These are phyloP conservation scores for Monotropa hypopitys DNA, from an alignment of 179 eudicot species.

Conservation along the genomic window DNA sequence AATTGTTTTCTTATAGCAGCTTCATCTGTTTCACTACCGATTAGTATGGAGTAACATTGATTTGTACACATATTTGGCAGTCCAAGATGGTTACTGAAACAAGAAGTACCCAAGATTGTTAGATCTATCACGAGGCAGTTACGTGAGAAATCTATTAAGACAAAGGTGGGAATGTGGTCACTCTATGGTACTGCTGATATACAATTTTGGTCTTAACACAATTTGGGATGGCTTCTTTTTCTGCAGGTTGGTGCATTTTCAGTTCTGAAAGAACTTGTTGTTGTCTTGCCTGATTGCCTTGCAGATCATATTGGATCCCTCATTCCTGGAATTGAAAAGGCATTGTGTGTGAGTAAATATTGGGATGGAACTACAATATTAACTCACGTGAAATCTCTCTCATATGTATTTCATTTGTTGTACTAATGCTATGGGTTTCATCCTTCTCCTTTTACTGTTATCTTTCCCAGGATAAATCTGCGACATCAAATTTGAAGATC, in stretches of 20 bases:
- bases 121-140: conserved; percentile 79
- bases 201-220: conserved; percentile 2
- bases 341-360: conserved; percentile 56
- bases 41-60: background rate
- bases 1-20: background rate
- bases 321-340: conserved; percentile 92
- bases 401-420: background rate
- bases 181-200: conserved; percentile 6
- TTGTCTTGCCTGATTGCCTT: conserved; percentile 89
- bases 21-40: background rate
- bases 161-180: conserved; percentile 48
- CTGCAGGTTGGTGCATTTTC: conserved; percentile 91
- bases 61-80: conserved; percentile 30
- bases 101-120: conserved; percentile 90
- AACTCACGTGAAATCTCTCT: background rate
- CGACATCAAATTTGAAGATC: conserved; percentile 89
- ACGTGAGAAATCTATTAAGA: conserved; percentile 87
- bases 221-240: conserved; percentile 7
- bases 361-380: background rate
- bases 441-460: conserved; percentile 6
- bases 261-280: conserved; percentile 90
- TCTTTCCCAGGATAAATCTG: conserved; percentile 74
- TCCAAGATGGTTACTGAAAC: conserved; percentile 84
- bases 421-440: background rate
- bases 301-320: conserved; percentile 89